Evolutionary conservation across 2,329 filamentous ascomycete genomes (phyloP), one percentile per base, ranked within the genome.

Genomic region (Passalora sequoiae): DNA sequence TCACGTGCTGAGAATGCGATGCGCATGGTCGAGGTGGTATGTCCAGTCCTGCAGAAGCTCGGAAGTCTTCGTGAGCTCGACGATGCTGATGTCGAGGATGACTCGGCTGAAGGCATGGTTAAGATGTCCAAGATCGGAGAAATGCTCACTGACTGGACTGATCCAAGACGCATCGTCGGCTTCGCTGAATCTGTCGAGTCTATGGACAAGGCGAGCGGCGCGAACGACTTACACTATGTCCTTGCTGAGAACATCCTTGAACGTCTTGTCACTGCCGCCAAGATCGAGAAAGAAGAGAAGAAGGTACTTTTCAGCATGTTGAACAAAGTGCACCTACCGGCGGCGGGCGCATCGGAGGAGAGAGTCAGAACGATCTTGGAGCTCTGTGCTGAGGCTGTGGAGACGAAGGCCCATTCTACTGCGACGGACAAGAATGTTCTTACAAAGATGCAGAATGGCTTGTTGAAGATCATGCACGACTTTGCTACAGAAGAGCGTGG

Each of bases 61-160:
- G 60, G 75, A 9, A 59, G 57, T 0, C 46, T 65, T 25, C 51
- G 62, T 16, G 60, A 66, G 38, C 43, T 57, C 2, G 41, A 63
- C 7, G 67, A 72, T 28, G 72, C 73, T 2, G 77, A 81, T 36
- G 77, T 79, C 6, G 75, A 78, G 36, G 88, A 86, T 22, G 85
- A 88, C 38, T 79, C 85, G 27, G 84, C 85, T 45, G 64, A 64
- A 19, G 66, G 66, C 21, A 89, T 94, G 80, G 85, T 91, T 6
- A 61, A 58, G 55, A 76, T 94, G 52, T 76, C 79, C 31, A 78
- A 82, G 3, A 86, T 94, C 45, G 88, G 86, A 1, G 81, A 86
- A 3, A 91, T 89, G 59, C 70, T 97, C 6, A 80, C 89, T 1
- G 91, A 97, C 63, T 97, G 91, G 92, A 97, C 91, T 0, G 91